Conservation (phyloP, 1,284 basidiomycete genomes). For the Pyrrhoderma lamaoense region DNA sequence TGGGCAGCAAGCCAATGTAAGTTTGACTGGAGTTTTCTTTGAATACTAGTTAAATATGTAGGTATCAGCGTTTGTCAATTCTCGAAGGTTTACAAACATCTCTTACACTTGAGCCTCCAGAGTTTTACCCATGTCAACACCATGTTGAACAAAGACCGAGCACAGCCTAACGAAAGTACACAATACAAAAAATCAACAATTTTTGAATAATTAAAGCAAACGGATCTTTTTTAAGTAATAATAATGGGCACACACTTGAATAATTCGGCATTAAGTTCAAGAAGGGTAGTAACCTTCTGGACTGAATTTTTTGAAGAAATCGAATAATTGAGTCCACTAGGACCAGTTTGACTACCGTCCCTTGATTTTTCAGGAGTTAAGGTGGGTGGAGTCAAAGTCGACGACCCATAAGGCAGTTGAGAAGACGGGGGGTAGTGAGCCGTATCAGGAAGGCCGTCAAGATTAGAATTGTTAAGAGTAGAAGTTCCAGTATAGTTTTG, state of each 20-base stretch:
- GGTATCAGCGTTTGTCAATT: not conserved
- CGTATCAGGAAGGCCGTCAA: constrained; percentile 3
- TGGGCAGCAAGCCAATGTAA: constrained; percentile 59
- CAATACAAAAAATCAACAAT: too few relatives aligned
- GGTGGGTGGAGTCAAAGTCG: not conserved
- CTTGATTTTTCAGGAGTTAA: constrained; percentile 2
- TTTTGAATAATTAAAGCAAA: too few relatives aligned
- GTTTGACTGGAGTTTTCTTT: constrained; percentile 50
- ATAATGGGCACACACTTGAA: constrained; percentile 43
- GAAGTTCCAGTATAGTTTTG: too few relatives aligned
- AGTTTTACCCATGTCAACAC: constrained; percentile 38
- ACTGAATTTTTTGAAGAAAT: not conserved
- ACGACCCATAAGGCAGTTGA: constrained; percentile 1
- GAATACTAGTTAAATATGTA: constrained; percentile 8
- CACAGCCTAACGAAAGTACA: constrained; percentile 37
- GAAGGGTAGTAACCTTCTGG: constrained; percentile 45
- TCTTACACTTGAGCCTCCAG: constrained; percentile 51
- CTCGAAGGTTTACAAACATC: not conserved
- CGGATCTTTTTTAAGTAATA: too few relatives aligned
- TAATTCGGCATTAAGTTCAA: constrained; percentile 60
- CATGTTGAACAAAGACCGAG: constrained; percentile 48
- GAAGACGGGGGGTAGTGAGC: not conserved
- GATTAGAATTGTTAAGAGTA: too few relatives aligned
- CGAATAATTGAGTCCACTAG: not conserved
- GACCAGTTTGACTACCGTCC: constrained; percentile 6